phyloP scores from a whole-genome alignment of 768 basidiomycete genomes.

The Macrolepiota dolichaula region DNA sequence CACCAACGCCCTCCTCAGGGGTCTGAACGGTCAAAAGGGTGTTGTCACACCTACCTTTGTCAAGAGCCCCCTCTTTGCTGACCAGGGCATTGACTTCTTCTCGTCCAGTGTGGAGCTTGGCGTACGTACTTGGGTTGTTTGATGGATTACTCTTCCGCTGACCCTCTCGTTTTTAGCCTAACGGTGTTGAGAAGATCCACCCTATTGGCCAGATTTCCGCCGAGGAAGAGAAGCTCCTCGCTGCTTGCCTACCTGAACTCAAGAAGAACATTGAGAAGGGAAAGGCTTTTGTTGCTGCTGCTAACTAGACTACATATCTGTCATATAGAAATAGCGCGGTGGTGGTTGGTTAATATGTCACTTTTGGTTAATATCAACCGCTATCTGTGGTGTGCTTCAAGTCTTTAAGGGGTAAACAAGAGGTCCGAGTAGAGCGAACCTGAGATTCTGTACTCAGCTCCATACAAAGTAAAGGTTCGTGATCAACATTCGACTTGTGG shows the following conservation, averaged over 20 bases:
- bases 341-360: neutral
- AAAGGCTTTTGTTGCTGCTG: slow-evolving; percentile 54
- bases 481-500: too few species aligned
- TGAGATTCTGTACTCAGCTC: too few species aligned
- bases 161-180: slow-evolving; percentile 37
- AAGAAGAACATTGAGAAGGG: slow-evolving; percentile 99
- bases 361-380: too few species aligned
- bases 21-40: slow-evolving; percentile 85
- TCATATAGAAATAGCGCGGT: neutral
- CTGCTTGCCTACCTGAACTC: slow-evolving; percentile 85
- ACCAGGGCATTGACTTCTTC: slow-evolving; percentile 92
- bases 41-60: slow-evolving; percentile 85
- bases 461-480: too few species aligned
- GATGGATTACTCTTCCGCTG: slow-evolving; percentile 8
- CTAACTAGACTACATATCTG: neutral
- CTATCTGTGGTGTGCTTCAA: too few species aligned
- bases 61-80: slow-evolving; percentile 80
- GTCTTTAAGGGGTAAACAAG: too few species aligned
- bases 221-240: slow-evolving; percentile 83
- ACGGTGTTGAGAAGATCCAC: slow-evolving; percentile 93
- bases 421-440: too few species aligned
- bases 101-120: slow-evolving; percentile 93
- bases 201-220: slow-evolving; percentile 75
- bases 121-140: slow-evolving; percentile 45
- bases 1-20: slow-evolving; percentile 75